Conservation (phyloP, 495 filamentous ascomycete species). For the Trichoderma erinaceum region DNA sequence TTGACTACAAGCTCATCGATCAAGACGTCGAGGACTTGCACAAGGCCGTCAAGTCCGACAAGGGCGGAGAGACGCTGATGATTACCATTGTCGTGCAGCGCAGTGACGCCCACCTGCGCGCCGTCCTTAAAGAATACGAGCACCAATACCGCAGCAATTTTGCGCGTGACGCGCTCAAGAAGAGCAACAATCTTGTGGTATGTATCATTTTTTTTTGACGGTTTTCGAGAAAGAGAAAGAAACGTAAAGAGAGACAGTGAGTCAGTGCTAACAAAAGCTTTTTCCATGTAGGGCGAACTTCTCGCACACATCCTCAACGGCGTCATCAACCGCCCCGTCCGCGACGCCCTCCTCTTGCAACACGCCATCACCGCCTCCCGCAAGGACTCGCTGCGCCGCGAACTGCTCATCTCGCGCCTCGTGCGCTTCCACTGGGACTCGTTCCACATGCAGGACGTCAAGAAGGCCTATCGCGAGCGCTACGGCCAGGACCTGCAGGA, state of each 20-base stretch:
- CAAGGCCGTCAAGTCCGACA: conserved; percentile 60
- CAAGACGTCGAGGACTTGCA: conserved; percentile 68
- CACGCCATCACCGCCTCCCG: conserved; percentile 68
- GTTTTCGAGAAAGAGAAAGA: background rate
- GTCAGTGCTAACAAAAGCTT: conserved; percentile 2
- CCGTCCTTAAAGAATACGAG: conserved; percentile 71
- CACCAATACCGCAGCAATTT: conserved; percentile 67
- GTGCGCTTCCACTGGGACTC: conserved; percentile 83
- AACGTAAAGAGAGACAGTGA: background rate
- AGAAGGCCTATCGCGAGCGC: conserved; percentile 61
- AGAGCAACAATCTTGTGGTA: conserved; percentile 87
- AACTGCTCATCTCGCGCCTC: conserved; percentile 73
- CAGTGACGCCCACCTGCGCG: conserved; percentile 73
- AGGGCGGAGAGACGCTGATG: conserved; percentile 89
- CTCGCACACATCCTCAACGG: conserved; percentile 95
- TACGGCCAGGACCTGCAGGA: conserved; percentile 66
- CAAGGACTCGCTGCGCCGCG: conserved; percentile 64
- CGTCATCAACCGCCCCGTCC: conserved; percentile 88
- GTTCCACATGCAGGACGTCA: conserved; percentile 64
- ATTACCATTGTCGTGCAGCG: conserved; percentile 74
- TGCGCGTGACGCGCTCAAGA: conserved; percentile 76
- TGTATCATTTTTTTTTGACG: conserved; percentile 30
- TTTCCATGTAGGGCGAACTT: conserved; percentile 68
- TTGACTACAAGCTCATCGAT: conserved; percentile 50
- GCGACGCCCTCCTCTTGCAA: conserved; percentile 88